Conservation (phyloP, 352 stramenopile genomes). For the Phytophthora hybrid region DNA sequence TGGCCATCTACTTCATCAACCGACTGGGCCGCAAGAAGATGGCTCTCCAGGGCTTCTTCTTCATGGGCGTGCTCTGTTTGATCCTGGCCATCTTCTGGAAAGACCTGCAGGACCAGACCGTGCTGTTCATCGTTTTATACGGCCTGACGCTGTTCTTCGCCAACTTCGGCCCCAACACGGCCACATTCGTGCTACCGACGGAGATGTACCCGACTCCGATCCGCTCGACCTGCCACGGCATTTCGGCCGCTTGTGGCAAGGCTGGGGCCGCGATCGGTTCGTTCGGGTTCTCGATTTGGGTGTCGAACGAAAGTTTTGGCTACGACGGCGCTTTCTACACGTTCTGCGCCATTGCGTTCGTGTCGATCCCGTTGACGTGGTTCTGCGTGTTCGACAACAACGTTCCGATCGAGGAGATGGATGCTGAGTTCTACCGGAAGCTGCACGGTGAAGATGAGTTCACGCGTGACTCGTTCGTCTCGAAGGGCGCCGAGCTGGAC, state of each 20-base stretch:
- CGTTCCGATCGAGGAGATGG: slow-evolving; percentile 33
- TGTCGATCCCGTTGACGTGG: slow-evolving; percentile 44
- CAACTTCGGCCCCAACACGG: slow-evolving; percentile 87
- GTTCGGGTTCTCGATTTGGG: slow-evolving; percentile 38
- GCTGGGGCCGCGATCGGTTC: slow-evolving; percentile 30
- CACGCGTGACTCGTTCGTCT: slow-evolving; percentile 15
- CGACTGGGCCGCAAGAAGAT: slow-evolving; percentile 69
- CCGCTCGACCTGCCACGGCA: slow-evolving; percentile 85
- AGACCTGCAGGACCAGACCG: slow-evolving; percentile 49
- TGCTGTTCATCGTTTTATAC: slow-evolving; percentile 78
- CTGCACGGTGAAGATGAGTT: slow-evolving; percentile 7
- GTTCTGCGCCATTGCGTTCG: slow-evolving; percentile 66
- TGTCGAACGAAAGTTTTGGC: slow-evolving; percentile 27
- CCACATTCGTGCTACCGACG: slow-evolving; percentile 89
- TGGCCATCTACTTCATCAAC: slow-evolving; percentile 77
- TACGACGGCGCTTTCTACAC: slow-evolving; percentile 39
- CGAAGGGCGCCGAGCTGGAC: slow-evolving; percentile 20
- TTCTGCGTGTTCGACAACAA: slow-evolving; percentile 74
- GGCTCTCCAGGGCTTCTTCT: slow-evolving; percentile 74
- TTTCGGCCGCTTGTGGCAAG: slow-evolving; percentile 41
- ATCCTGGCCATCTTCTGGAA: slow-evolving; percentile 67
- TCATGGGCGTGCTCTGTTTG: slow-evolving; percentile 70
- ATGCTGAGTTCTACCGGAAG: slow-evolving; percentile 21
- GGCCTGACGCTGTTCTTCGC: slow-evolving; percentile 81
- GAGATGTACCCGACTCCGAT: slow-evolving; percentile 88